phyloP scores from a whole-genome alignment of 306 rosid genomes.

The Vachellia pachyceras region DNA sequence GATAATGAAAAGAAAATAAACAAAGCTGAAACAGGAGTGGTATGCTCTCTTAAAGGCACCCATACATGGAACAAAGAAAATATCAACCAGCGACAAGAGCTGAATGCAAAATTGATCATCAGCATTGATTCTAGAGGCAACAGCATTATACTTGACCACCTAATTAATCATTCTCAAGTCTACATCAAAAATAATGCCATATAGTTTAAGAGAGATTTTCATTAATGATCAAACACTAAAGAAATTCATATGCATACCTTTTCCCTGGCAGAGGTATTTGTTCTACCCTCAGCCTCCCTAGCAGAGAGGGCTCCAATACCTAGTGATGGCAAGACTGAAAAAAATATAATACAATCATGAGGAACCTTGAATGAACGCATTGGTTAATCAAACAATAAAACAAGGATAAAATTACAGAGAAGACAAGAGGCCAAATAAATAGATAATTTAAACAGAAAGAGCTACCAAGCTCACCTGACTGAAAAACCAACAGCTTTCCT shows the following conservation, averaged over 20 bases:
- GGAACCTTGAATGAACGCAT: constrained; percentile 26
- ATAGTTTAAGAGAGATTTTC: constrained; percentile 13
- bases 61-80: background rate
- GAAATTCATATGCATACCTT: constrained; percentile 66
- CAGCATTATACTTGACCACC: background rate
- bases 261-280: constrained; percentile 85
- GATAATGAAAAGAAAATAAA: too few relatives aligned
- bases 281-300: constrained; percentile 97
- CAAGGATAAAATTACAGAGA: constrained; percentile 3
- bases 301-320: constrained; percentile 94
- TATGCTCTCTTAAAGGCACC: background rate
- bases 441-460: constrained; percentile 8
- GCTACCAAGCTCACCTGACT: constrained; percentile 77
- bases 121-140: background rate
- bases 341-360: constrained; percentile 41
- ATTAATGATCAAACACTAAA: constrained; percentile 14
- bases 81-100: background rate
- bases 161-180: background rate
- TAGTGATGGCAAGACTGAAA: constrained; percentile 89
- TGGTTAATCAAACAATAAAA: constrained; percentile 28
- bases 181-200: constrained; percentile 26
- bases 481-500: constrained; percentile 94
- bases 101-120: background rate
- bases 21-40: background rate
- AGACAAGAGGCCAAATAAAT: constrained; percentile 9